phyloP scores from a whole-genome alignment of 495 filamentous ascomycete species.

The Astrocystis sublimbata region DNA sequence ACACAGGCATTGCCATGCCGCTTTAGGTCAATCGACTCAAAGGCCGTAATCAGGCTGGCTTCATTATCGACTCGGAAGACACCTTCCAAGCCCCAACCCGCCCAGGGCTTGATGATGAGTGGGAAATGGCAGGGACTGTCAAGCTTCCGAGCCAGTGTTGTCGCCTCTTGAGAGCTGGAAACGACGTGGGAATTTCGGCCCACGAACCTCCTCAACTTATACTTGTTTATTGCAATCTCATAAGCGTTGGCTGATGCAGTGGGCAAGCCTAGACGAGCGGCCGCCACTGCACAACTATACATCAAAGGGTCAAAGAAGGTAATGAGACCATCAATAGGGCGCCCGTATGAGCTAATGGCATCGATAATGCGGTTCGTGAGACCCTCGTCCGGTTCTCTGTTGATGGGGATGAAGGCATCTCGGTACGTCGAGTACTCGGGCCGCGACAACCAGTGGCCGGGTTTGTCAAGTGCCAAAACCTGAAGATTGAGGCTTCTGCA shows the following conservation, averaged over 20 bases:
- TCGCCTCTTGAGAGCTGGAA: background rate
- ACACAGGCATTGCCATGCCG: background rate
- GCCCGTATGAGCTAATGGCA: background rate
- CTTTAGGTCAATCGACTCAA: background rate
- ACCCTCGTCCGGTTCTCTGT: background rate
- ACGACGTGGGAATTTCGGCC: background rate
- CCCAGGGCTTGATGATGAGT: background rate
- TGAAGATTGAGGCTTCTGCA: too few relatives aligned
- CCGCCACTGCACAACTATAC: background rate
- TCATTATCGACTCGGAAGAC: background rate
- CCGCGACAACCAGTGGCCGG: background rate
- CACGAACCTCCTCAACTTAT: background rate
- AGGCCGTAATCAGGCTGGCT: background rate
- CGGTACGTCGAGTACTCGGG: background rate
- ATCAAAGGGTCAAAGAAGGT: background rate
- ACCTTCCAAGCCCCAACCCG: background rate
- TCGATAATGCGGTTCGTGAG: background rate
- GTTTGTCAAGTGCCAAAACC: background rate
- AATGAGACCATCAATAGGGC: background rate
- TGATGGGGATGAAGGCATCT: background rate
- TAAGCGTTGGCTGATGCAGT: background rate
- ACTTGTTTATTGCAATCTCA: slow-evolving; percentile 1
- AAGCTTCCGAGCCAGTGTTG: background rate
- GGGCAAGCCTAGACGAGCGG: background rate
- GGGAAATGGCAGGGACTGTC: background rate